phyloP scores from a whole-genome alignment of 2,329 filamentous ascomycete species.

The Pseudogymnoascus sp. region DNA sequence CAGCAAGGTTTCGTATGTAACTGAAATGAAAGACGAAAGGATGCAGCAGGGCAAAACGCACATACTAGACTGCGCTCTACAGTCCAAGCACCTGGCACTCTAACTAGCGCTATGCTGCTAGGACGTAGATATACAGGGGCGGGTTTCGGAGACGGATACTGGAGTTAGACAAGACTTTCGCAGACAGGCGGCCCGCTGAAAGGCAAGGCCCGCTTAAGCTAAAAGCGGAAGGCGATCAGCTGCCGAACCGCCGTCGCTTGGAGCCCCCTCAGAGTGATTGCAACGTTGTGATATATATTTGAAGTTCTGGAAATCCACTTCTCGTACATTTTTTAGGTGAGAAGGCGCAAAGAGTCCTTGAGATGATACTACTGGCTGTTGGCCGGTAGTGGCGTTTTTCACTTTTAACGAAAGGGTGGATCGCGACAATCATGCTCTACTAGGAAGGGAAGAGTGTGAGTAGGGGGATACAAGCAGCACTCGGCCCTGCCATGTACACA shows the following conservation, averaged over 20 bases:
- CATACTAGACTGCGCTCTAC: not conserved
- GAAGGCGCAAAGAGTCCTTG: not conserved
- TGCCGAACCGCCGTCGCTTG: not conserved
- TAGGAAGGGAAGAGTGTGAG: not conserved
- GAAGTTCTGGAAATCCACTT: not conserved
- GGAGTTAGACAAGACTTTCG: not conserved
- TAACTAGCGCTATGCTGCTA: not conserved
- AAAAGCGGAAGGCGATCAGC: not conserved
- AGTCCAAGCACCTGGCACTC: not conserved
- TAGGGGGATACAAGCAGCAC: not conserved
- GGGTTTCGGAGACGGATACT: not conserved
- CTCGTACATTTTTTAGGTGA: not conserved
- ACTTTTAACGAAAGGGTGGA: not conserved
- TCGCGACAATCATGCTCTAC: not conserved
- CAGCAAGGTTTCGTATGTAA: not conserved
- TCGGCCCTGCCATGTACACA: not conserved
- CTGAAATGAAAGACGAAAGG: not conserved
- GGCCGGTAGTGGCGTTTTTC: not conserved
- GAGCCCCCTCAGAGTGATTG: not conserved
- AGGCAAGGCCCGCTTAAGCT: conserved; percentile 1
- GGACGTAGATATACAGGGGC: not conserved
- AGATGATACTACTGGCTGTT: not conserved
- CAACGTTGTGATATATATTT: not conserved
- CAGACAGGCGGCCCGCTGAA: not conserved
- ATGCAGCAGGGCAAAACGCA: not conserved